These are phyloP conservation scores for Ustilago tritici DNA, from an alignment of 1,284 basidiomycete species.

Conservation along the genomic window DNA sequence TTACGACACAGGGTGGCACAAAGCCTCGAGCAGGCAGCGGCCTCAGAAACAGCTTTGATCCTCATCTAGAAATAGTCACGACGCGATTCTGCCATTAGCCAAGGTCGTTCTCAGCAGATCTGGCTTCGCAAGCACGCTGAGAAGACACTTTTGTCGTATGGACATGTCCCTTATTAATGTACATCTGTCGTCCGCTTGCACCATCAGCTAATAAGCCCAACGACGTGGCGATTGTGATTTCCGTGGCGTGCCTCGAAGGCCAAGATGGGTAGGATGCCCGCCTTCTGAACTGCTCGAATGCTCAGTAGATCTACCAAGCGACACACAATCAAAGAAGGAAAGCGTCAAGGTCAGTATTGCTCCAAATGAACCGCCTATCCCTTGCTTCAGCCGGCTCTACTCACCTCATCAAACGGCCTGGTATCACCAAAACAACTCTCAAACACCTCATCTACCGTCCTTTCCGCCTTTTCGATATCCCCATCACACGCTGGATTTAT, in stretches of 20 bases:
- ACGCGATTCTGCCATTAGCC: no score
- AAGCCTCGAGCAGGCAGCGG: no score
- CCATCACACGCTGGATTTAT: slow-evolving; percentile 82
- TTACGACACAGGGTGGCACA: no score
- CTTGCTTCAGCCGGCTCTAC: background rate
- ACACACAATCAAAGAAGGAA: background rate
- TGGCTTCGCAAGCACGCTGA: no score
- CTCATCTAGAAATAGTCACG: no score
- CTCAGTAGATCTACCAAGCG: slow-evolving; percentile 54
- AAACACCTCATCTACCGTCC: slow-evolving; percentile 94
- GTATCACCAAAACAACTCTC: slow-evolving; percentile 95
- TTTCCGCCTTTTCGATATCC: slow-evolving; percentile 80
- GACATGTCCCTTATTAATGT: background rate
- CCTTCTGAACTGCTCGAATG: background rate
- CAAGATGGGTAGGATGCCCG: no score
- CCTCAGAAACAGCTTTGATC: no score
- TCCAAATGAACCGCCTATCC: background rate
- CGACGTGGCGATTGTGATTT: no score
- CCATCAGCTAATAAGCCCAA: background rate
- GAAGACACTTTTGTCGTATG: background rate
- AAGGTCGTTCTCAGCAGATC: no score
- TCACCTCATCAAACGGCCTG: slow-evolving; percentile 93
- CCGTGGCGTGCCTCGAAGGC: no score
- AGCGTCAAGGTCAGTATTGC: background rate
- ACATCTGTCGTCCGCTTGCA: background rate